Evolutionary conservation across 768 basidiomycete species (phyloP).

Genomic region (Tricholoma sp.): DNA sequence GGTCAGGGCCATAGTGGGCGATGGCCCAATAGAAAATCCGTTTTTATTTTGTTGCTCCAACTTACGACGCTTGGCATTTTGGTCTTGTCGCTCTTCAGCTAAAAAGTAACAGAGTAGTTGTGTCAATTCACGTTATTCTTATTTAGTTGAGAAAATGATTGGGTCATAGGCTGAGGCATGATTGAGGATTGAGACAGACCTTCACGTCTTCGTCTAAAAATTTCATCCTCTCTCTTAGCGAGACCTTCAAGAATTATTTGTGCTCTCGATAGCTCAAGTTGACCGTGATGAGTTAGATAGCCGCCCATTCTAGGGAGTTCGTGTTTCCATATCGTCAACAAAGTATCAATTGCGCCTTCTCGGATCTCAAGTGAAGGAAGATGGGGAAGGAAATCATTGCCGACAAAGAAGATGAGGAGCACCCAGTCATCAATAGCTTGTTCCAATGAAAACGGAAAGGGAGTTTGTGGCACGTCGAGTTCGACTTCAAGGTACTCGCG

Average conservation of each 20-base stretch:
- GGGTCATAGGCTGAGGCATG: conserved; percentile 8
- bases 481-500: conserved; percentile 98
- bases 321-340: conserved; percentile 92
- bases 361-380: conserved; percentile 97
- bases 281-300: conserved; percentile 91
- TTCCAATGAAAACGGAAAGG: conserved; percentile 91
- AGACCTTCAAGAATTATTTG: conserved; percentile 95
- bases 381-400: conserved; percentile 99
- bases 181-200: conserved; percentile 46
- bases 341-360: conserved; percentile 97
- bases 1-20: conserved; percentile 44
- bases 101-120: conserved; percentile 22
- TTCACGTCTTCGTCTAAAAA: conserved; percentile 89
- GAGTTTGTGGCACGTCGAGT: conserved; percentile 70
- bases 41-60: conserved; percentile 44
- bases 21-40: conserved; percentile 39
- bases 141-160: conserved; percentile 10
- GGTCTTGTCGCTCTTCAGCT: conserved; percentile 95
- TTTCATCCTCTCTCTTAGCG: conserved; percentile 92
- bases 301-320: conserved; percentile 96
- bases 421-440: conserved; percentile 99
- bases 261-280: conserved; percentile 77
- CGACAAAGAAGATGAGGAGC: conserved; percentile 98
- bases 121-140: conserved; percentile 20
- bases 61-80: conserved; percentile 84